Base-by-base conservation (phyloP, 192 early-diverging fungal species). In the Pecoramyces ruminantium region DNA sequence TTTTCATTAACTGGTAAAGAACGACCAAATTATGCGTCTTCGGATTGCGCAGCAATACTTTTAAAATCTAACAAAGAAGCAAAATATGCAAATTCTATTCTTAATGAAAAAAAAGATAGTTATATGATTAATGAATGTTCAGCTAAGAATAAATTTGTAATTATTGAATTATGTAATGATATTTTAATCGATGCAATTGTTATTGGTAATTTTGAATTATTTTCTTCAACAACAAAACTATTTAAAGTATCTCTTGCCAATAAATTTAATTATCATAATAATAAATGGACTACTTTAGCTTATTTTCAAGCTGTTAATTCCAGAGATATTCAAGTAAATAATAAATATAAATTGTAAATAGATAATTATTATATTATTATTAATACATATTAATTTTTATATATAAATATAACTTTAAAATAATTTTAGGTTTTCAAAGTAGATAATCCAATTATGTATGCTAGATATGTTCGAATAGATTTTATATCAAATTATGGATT, bases 161-260 rank as follows among this genome's bases (percentile, higher is more conserved):
- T 95, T n/a, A 88, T 98, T 18, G 95, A 97, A 85, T 89, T 99
- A 9, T 99, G 98, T 85, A 92, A 98, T 82, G 93, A 93, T 28
- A 96, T 98, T 80, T 84, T 97, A 11, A 92, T 99, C 28, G 94
- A 97, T 84, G 91, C 94, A 2, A 83, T 99, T 79, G 90, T 93
- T 21, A 83, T 99, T 77, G 98, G 94, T 78, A 98, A 98, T 85
- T 96, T 93, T 82, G 98, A 99, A 85, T 96, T 97, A 83, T 99
- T 99, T 83, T 95, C 94, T 0, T 94, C 93, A 78, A 97, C 93
- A 2, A 97, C 97, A 83, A 94, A 94, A 82, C 93, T 97, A 51
- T 91, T 96, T 84, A 86, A 90, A 77, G 89, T 98, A 0, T 94
- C 90, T 78, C 91, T 94, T 40, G 87, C 90, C 78, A 90, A 94